These are phyloP conservation scores for Talaromyces sp. DNA, from an alignment of 2,329 filamentous ascomycete genomes.

Conservation along the genomic window DNA sequence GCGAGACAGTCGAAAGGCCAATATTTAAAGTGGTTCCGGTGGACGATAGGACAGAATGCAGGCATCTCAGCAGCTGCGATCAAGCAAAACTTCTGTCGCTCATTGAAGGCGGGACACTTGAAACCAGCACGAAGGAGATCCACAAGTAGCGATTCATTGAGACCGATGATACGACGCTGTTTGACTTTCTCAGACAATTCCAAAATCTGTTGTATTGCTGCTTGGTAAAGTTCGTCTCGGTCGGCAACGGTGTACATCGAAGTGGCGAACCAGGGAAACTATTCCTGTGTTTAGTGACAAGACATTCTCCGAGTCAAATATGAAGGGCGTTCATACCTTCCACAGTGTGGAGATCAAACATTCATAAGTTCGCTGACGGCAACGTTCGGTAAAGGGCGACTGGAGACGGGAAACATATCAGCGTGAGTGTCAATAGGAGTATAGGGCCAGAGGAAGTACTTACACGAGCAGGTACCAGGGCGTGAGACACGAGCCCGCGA, in stretches of 20 bases:
- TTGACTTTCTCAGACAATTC: conserved; percentile 66
- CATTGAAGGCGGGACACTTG: conserved; percentile 43
- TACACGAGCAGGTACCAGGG: conserved; percentile 50
- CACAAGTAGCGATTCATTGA: conserved; percentile 37
- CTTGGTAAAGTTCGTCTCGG: conserved; percentile 46
- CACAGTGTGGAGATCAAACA: conserved; percentile 50
- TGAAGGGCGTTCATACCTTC: conserved; percentile 38
- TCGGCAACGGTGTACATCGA: conserved; percentile 47
- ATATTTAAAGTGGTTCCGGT: conserved; percentile 29
- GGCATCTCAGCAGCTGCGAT: conserved; percentile 28
- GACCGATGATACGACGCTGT: conserved; percentile 35
- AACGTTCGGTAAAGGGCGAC: conserved; percentile 50
- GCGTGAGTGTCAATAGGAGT: neutral
- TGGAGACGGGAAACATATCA: conserved; percentile 23
- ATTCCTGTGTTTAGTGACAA: conserved; percentile 18
- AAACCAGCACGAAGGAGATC: conserved; percentile 42
- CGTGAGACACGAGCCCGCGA: conserved; percentile 45
- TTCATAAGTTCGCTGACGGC: conserved; percentile 53
- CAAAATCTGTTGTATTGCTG: conserved; percentile 56
- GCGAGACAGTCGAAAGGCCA: conserved; percentile 42
- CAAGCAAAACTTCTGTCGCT: conserved; percentile 41
- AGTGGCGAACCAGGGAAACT: conserved; percentile 52
- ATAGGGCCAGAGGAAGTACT: conserved; percentile 21
- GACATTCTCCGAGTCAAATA: neutral
- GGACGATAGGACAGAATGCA: conserved; percentile 20